phyloP scores from a whole-genome alignment of 2,329 filamentous ascomycete genomes.

The Apiospora hydei region DNA sequence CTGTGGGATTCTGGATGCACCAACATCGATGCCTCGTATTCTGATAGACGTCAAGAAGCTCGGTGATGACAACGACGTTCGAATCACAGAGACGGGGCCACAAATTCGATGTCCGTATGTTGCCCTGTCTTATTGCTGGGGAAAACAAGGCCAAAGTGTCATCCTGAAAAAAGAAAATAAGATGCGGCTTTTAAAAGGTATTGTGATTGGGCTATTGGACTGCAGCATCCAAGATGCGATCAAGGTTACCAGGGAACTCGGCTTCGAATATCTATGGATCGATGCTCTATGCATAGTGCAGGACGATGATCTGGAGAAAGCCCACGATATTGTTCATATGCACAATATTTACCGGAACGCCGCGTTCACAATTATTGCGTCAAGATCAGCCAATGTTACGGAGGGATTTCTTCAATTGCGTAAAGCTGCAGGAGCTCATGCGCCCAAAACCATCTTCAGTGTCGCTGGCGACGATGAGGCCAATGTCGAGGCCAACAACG shows the following conservation, averaged over 20 bases:
- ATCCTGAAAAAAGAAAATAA: not conserved
- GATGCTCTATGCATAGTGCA: not conserved
- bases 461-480: not conserved
- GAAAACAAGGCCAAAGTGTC: not conserved
- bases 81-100: not conserved
- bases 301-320: not conserved
- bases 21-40: not conserved
- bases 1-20: not conserved
- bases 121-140: not conserved
- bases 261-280: not conserved
- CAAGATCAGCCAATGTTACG: not conserved
- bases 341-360: not conserved
- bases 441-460: not conserved
- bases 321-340: not conserved
- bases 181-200: not conserved
- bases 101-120: not conserved
- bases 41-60: not conserved
- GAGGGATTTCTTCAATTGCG: not conserved
- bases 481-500: not conserved
- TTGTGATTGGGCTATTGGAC: not conserved
- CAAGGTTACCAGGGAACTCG: not conserved
- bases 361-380: not conserved
- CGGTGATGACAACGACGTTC: not conserved
- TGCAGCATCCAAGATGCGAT: not conserved
- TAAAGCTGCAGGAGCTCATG: not conserved